Conservation (phyloP, 2,329 filamentous ascomycete genomes). For the Coniochaeta sp. region DNA sequence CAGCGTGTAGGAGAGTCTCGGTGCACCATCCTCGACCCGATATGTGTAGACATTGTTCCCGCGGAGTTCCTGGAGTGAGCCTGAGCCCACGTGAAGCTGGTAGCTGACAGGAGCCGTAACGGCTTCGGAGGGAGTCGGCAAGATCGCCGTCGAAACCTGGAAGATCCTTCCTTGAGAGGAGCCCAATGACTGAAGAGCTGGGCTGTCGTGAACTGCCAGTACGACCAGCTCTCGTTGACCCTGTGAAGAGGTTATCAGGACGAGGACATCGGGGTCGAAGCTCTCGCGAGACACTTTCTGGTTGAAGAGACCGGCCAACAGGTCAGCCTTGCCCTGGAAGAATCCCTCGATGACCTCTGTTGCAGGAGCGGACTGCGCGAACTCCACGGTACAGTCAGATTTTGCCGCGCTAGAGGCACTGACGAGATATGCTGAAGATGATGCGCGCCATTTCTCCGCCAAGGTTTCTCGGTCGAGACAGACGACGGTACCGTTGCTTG, state of each 20-base stretch:
- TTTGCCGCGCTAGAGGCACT: slow-evolving; percentile 6
- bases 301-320: slow-evolving; percentile 39
- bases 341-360: slow-evolving; percentile 45
- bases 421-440: slow-evolving; percentile 20
- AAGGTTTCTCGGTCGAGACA: slow-evolving; percentile 52
- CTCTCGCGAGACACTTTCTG: slow-evolving; percentile 34
- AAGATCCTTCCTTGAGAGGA: background rate
- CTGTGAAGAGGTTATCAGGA: slow-evolving; percentile 36
- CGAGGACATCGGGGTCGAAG: slow-evolving; percentile 44
- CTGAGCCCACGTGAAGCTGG: slow-evolving; percentile 51
- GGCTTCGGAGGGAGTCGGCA: slow-evolving; percentile 7
- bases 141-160: slow-evolving; percentile 10
- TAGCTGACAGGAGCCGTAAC: slow-evolving; percentile 7
- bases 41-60: slow-evolving; percentile 50
- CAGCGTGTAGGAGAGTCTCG: slow-evolving; percentile 49
- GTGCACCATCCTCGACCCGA: slow-evolving; percentile 51
- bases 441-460: slow-evolving; percentile 37
- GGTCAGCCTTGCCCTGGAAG: slow-evolving; percentile 46
- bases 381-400: slow-evolving; percentile 36
- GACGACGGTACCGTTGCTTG: slow-evolving; percentile 51
- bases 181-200: slow-evolving; percentile 7
- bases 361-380: slow-evolving; percentile 35
- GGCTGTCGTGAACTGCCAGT: slow-evolving; percentile 18
- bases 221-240: slow-evolving; percentile 23
- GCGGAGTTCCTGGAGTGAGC: slow-evolving; percentile 53